phyloP scores from a whole-genome alignment of 208 protist species.

The Wallacemonas sp. region DNA sequence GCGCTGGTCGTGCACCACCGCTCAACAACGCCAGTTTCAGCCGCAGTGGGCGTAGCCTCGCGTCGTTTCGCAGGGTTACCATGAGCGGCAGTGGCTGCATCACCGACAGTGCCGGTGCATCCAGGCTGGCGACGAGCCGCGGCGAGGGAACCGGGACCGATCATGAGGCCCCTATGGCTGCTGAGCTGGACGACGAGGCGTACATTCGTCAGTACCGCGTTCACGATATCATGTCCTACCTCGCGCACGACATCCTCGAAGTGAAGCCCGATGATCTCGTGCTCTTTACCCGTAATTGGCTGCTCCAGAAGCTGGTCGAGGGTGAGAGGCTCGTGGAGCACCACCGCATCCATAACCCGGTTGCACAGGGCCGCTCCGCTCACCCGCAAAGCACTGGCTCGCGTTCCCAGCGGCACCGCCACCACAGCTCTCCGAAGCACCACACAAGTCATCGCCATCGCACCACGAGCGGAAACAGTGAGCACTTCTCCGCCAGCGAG shows the following conservation, averaged over 20 bases:
- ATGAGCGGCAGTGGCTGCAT: conserved; percentile 4
- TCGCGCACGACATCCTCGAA: conserved; percentile 54
- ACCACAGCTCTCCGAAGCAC: neutral
- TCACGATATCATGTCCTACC: conserved; percentile 38
- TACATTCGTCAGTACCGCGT: conserved; percentile 63
- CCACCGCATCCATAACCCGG: neutral
- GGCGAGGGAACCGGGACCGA: neutral
- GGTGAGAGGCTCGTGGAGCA: neutral
- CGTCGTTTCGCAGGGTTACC: neutral
- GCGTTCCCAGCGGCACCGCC: neutral
- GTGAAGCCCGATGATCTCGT: conserved; percentile 64
- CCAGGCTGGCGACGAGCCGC: conserved; percentile 1
- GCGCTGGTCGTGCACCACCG: neutral
- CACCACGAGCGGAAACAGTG: conserved; percentile 8
- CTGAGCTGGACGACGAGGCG: conserved; percentile 47
- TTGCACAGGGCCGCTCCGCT: neutral
- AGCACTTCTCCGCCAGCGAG: neutral
- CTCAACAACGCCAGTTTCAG: conserved; percentile 12
- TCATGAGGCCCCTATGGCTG: neutral
- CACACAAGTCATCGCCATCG: no score
- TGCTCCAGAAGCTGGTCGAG: conserved; percentile 14
- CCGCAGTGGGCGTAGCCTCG: conserved; percentile 9
- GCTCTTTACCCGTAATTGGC: conserved; percentile 65
- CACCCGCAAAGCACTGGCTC: neutral
- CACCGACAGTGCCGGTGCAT: conserved; percentile 1